A percentile compares a stretch with the other conserved stretches of the same genome.
phyloP scores from a whole-genome alignment of 2,329 filamentous ascomycete species.

The Cladosporium colombiae region DNA sequence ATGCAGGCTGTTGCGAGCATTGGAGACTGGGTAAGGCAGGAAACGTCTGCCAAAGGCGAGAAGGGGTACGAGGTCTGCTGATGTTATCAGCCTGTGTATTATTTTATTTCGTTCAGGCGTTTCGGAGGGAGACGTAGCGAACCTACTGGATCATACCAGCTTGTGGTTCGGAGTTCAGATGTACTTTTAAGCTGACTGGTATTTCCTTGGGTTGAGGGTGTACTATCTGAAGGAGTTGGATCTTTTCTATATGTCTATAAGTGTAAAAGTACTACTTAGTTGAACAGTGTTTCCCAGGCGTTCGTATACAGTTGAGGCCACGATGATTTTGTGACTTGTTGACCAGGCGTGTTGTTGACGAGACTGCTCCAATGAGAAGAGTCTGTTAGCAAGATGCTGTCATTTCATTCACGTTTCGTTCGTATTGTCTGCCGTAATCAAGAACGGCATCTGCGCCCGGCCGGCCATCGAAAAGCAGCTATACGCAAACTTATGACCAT shows the following conservation, averaged over 20 bases:
- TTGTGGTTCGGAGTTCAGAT: neutral
- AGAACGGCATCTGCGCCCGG: too few species aligned
- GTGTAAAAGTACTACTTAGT: neutral
- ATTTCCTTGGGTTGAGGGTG: neutral
- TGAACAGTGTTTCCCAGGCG: neutral
- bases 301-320: neutral
- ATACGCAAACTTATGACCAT: too few species aligned
- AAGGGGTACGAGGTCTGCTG: slow-evolving; percentile 7
- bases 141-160: neutral
- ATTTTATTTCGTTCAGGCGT: neutral
- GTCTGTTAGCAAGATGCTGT: too few species aligned
- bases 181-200: neutral
- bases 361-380: too few species aligned
- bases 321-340: neutral
- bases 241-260: neutral
- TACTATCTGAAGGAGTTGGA: neutral
- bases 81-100: neutral
- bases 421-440: too few species aligned
- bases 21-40: slow-evolving; percentile 25
- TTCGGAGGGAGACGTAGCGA: neutral
- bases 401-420: neutral
- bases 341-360: neutral
- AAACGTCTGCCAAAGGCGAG: slow-evolving; percentile 17
- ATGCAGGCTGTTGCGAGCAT: slow-evolving; percentile 26
- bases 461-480: too few species aligned